phyloP scores from a whole-genome alignment of 202 grass and related monocot genomes.

The Panicum hallii region DNA sequence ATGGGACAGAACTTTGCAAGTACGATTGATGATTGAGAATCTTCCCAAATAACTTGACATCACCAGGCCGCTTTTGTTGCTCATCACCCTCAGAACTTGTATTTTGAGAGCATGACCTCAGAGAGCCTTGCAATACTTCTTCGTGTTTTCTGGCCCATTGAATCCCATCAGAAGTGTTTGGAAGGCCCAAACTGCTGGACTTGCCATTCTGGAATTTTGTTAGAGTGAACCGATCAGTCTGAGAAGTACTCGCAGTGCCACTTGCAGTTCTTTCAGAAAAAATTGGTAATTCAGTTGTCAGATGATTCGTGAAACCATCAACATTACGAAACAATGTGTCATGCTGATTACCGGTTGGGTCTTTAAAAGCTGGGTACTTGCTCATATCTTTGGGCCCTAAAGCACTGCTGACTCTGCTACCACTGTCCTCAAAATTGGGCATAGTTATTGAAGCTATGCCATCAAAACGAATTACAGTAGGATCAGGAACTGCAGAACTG shows the following conservation, averaged over 20 bases:
- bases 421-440: conserved; percentile 56
- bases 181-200: conserved; percentile 40
- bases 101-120: conserved; percentile 35
- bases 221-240: conserved; percentile 50
- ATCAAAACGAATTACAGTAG: conserved; percentile 64
- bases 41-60: conserved; percentile 85
- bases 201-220: conserved; percentile 58
- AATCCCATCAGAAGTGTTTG: conserved; percentile 39
- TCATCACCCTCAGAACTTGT: conserved; percentile 55
- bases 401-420: conserved; percentile 39
- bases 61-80: conserved; percentile 57
- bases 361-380: conserved; percentile 49
- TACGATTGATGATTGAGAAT: conserved; percentile 73
- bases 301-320: conserved; percentile 52
- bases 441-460: conserved; percentile 64
- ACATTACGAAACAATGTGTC: conserved; percentile 39
- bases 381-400: conserved; percentile 45
- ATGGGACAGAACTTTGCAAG: conserved; percentile 54
- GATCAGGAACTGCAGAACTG: conserved; percentile 62
- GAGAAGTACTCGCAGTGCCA: conserved; percentile 37
- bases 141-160: conserved; percentile 31
- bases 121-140: conserved; percentile 25
- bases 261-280: conserved; percentile 50
- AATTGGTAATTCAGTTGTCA: conserved; percentile 36
- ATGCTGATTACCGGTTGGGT: conserved; percentile 47